Evolutionary conservation across 306 rosid species (phyloP).

Genomic region (Ochetophila trinervis): DNA sequence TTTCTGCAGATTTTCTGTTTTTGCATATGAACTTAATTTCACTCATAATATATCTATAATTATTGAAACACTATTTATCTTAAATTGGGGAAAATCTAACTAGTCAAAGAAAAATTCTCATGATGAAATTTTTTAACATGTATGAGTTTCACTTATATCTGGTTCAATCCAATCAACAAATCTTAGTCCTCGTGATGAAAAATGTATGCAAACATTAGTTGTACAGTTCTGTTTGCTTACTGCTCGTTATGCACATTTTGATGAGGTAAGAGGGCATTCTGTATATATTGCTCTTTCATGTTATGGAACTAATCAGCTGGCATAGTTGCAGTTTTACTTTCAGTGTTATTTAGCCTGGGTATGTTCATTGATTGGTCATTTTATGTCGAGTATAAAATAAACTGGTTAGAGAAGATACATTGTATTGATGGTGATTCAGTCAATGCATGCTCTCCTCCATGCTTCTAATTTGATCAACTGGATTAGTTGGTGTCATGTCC

Average conservation of each 20-base stretch:
- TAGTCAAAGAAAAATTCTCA: neutral
- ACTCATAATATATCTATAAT: too few species aligned
- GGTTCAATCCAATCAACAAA: neutral
- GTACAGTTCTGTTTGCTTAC: too few species aligned
- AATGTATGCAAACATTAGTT: neutral
- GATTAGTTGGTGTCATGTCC: neutral
- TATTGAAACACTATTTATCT: neutral
- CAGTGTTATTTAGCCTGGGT: too few species aligned
- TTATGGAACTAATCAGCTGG: neutral
- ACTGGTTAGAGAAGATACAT: neutral
- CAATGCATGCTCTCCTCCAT: too few species aligned
- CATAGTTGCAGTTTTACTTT: neutral
- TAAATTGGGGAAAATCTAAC: neutral
- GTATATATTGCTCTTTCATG: neutral
- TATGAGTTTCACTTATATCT: neutral
- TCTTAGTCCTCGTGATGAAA: neutral
- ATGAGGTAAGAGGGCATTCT: too few species aligned
- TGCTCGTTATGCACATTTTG: too few species aligned
- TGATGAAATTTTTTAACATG: conserved; percentile 6
- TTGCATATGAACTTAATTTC: too few species aligned
- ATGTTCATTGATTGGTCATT: too few species aligned
- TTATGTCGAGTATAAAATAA: neutral
- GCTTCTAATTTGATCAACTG: neutral
- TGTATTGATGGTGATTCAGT: neutral
- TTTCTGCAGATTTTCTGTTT: neutral